Evolutionary conservation across 2,329 filamentous ascomycete genomes (phyloP).

Genomic region (Karstenula rhodostoma): DNA sequence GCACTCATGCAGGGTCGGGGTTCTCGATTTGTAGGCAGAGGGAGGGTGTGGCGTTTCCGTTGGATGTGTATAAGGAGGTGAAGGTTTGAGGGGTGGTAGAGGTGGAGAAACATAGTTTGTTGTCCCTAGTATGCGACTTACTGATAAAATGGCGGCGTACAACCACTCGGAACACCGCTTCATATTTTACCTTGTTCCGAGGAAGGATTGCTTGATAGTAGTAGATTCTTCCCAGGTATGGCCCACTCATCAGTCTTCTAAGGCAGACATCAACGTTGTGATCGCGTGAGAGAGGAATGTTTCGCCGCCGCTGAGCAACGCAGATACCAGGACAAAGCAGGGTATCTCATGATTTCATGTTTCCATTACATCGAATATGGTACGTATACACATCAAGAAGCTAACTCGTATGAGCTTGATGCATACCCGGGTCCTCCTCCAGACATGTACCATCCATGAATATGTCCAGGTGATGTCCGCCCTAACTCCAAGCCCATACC

Average conservation of each 20-base stretch:
- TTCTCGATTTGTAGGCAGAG: conserved; percentile 23
- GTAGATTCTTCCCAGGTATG: too few species aligned
- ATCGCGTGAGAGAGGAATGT: too few species aligned
- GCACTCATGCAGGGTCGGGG: conserved; percentile 21
- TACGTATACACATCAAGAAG: conserved; percentile 10
- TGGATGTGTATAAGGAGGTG: conserved; percentile 18
- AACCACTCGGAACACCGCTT: too few species aligned
- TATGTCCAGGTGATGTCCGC: neutral
- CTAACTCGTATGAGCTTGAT: neutral
- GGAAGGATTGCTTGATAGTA: too few species aligned
- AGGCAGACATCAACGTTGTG: too few species aligned
- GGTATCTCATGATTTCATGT: neutral
- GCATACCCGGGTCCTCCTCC: neutral
- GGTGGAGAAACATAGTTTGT: too few species aligned
- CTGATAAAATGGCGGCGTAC: too few species aligned
- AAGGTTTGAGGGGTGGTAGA: neutral
- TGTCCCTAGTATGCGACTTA: too few species aligned
- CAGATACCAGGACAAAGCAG: neutral
- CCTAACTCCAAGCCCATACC: neutral
- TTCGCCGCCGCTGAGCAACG: too few species aligned
- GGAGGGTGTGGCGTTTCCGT: conserved; percentile 19
- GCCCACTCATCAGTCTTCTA: too few species aligned
- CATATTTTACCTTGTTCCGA: too few species aligned
- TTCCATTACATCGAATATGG: conserved; percentile 6
- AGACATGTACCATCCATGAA: neutral